Conservation (phyloP, 352 stramenopile species). For the Phytophthora sansomeana region DNA sequence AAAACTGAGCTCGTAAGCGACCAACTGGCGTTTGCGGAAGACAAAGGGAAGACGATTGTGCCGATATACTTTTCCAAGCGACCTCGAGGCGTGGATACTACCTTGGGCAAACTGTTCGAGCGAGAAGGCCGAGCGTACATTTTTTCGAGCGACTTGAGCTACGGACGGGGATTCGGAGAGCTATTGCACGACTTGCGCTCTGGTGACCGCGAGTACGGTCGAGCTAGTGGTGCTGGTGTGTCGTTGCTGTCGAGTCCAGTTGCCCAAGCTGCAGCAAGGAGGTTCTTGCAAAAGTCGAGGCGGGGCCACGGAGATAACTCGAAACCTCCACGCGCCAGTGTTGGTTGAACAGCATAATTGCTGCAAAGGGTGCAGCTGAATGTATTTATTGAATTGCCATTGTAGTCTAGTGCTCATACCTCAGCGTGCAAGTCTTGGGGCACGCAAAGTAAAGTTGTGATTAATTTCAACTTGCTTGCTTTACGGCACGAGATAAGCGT, state of each 20-base stretch:
- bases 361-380: not conserved
- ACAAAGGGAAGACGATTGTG: slow-evolving; percentile 83
- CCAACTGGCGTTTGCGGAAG: slow-evolving; percentile 84
- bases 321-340: slow-evolving; percentile 27
- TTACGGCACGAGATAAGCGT: too few species aligned
- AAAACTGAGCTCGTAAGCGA: slow-evolving; percentile 86
- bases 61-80: slow-evolving; percentile 73
- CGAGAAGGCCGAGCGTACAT: slow-evolving; percentile 47
- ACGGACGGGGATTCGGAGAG: slow-evolving; percentile 68
- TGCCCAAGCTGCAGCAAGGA: slow-evolving; percentile 45
- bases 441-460: too few species aligned
- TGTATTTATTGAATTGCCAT: slow-evolving; percentile 1
- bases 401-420: too few species aligned
- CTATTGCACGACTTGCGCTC: slow-evolving; percentile 54
- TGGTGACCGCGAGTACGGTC: slow-evolving; percentile 22
- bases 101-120: slow-evolving; percentile 50
- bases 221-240: slow-evolving; percentile 23
- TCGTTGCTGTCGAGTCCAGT: slow-evolving; percentile 43
- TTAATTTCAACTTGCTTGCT: too few species aligned
- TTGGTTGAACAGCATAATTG: slow-evolving; percentile 26
- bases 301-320: slow-evolving; percentile 15
- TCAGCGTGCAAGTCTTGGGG: too few species aligned
- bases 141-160: slow-evolving; percentile 71
- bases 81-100: slow-evolving; percentile 51
- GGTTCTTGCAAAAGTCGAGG: slow-evolving; percentile 43